Base-by-base conservation (phyloP, 371 early-diverging fungal species). In the Funneliformis caledonium region DNA sequence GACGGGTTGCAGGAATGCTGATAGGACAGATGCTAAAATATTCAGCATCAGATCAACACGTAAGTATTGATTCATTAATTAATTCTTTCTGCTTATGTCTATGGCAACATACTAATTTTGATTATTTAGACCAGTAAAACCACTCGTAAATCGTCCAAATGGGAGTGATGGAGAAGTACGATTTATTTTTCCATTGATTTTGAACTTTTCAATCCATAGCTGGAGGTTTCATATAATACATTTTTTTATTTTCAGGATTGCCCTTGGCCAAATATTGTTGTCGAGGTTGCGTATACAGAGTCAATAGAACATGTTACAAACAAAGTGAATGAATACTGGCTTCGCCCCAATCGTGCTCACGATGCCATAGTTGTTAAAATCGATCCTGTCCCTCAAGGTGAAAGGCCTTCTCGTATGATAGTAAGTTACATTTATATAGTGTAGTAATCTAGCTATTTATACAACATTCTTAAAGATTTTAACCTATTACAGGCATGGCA, bases 291-390 rank as follows among this genome's bases (percentile, higher is more conserved):
- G 61, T 62, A 76, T 76, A 9, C 26, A 11, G 43, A 76, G 22
- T 61, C 12, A 1, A 22, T 62, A 76, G 42, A 45, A 8, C 62
- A 76, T 45, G 26, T 76, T n/a, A 0, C 11, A 2, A 16, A 76
- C 0, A 76, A 76, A 22, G 64, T 64, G n/a, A 14, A 62, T 22
- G 19, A 14, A 31, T 76, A 76, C n/a, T 76, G 76, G 76, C 61
- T 76, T 43, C 42, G 26, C 4, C 12, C 16, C 19, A 31, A n/a
- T 43, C 62, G 47, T 6, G 45, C 45, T 10, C 65, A 76, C 62
- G 45, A 76, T 76, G 61, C 22, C 3, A 76, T 76, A 48, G 16
- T 76, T 37, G 76, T 76, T 52, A 76, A 76, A 60, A 76, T 76
- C 14, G 64, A 76, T 45, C 76, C 45, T 6, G 76, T 76, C 62